A percentile compares a stretch with the other conserved stretches of the same genome.
phyloP scores from a whole-genome alignment of 208 protist genomes.

The Leishmania arabica region DNA sequence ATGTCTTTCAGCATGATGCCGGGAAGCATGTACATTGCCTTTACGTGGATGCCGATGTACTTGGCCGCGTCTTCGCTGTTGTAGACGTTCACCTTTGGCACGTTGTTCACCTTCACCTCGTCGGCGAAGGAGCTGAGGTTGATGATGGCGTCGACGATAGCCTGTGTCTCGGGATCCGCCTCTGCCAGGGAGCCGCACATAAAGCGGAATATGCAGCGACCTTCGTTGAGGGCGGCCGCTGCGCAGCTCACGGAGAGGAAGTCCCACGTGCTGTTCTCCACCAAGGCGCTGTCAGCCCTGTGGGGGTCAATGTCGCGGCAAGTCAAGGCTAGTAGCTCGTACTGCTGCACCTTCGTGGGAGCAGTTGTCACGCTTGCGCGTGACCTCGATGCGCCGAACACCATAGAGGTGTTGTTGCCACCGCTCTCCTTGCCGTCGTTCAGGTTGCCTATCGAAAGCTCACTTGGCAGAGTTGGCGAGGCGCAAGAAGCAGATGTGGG shows the following conservation, averaged over 20 bases:
- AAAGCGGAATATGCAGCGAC: conserved; percentile 82
- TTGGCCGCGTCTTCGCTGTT: conserved; percentile 46
- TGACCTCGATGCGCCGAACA: conserved; percentile 15
- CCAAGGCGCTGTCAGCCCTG: conserved; percentile 35
- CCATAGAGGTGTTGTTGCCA: conserved; percentile 10
- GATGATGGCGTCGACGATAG: conserved; percentile 67
- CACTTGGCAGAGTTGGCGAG: neutral
- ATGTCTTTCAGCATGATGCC: conserved; percentile 56
- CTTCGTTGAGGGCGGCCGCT: conserved; percentile 56
- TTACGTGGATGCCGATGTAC: conserved; percentile 83
- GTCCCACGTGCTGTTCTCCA: conserved; percentile 74
- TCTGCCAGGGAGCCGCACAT: conserved; percentile 46
- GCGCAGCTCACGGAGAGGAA: conserved; percentile 56
- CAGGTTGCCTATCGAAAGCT: conserved; percentile 25
- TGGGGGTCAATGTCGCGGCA: conserved; percentile 48
- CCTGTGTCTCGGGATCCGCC: conserved; percentile 49
- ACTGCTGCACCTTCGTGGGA: conserved; percentile 64
- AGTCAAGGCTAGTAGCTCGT: conserved; percentile 77
- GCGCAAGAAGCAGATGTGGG: neutral
- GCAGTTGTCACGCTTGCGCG: conserved; percentile 21
- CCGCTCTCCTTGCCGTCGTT: conserved; percentile 9
- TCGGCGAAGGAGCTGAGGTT: conserved; percentile 77
- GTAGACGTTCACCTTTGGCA: conserved; percentile 71
- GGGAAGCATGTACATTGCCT: conserved; percentile 91
- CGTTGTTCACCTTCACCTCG: conserved; percentile 82